A percentile compares a stretch with the other conserved stretches of the same genome.
Conservation (phyloP, 192 early-diverging fungal genomes). For the Entophlyctis helioformis region DNA sequence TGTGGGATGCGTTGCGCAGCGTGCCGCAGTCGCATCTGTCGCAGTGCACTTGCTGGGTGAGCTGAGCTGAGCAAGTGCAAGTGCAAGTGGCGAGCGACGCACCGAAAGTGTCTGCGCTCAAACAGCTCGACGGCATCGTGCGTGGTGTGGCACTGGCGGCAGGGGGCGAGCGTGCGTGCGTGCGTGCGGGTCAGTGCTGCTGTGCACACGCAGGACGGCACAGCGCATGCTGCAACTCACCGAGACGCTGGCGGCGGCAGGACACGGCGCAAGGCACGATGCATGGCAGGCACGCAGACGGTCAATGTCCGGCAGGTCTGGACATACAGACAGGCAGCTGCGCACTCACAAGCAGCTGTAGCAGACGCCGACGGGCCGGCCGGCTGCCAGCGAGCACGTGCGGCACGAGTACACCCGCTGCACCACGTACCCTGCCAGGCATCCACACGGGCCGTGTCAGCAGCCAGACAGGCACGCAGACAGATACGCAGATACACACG, state of each 20-base stretch:
- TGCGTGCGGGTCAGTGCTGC: slow-evolving; percentile 11
- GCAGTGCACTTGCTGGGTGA: background rate
- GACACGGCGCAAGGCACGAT: background rate
- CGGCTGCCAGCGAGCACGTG: slow-evolving; percentile 44
- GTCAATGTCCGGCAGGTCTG: background rate
- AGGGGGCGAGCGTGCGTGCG: slow-evolving; percentile 42
- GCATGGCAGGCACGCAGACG: background rate
- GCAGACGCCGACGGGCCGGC: slow-evolving; percentile 10
- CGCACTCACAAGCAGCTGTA: slow-evolving; percentile 14
- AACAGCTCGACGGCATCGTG: slow-evolving; percentile 82
- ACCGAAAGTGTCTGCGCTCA: slow-evolving; percentile 64
- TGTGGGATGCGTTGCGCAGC: background rate
- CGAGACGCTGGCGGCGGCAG: background rate
- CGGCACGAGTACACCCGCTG: slow-evolving; percentile 75
- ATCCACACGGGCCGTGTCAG: too few species aligned
- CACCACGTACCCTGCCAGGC: slow-evolving; percentile 62
- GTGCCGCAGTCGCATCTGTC: slow-evolving; percentile 76
- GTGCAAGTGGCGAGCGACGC: background rate
- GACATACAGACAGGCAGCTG: background rate
- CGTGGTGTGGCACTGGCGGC: slow-evolving; percentile 36
- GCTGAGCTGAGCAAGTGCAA: too few species aligned
- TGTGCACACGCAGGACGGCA: slow-evolving; percentile 1
- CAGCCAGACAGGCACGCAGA: too few species aligned
- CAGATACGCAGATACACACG: too few species aligned
- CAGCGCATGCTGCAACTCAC: slow-evolving; percentile 7